Percentiles rank a stretch among this genome's conserved stretches.
These are phyloP conservation scores for Erysimum cheiranthoides DNA, from an alignment of 345 rosid species.

Conservation along the genomic window DNA sequence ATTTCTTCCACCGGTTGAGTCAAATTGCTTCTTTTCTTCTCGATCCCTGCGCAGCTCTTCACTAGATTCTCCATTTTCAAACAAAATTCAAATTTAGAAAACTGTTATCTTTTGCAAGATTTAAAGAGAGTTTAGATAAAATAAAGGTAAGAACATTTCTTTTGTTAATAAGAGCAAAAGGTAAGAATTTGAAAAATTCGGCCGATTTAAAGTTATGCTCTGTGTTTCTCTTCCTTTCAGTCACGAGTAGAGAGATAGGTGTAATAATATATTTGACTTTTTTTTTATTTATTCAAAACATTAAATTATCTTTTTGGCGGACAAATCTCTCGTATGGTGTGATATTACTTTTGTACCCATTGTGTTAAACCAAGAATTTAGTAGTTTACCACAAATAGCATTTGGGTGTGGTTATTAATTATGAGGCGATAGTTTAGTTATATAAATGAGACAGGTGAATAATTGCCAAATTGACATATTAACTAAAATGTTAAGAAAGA, in stretches of 20 bases:
- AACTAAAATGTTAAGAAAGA: background rate
- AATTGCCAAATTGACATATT: constrained; percentile 7
- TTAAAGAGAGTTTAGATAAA: background rate
- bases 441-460: constrained; percentile 3
- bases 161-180: constrained; percentile 14
- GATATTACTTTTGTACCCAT: constrained; percentile 33
- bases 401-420: background rate
- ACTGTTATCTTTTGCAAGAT: background rate
- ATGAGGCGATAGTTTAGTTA: background rate
- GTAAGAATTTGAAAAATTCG: constrained; percentile 5
- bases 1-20: constrained; percentile 54
- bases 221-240: constrained; percentile 36
- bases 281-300: constrained; percentile 23
- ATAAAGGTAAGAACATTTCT: constrained; percentile 33
- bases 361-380: constrained; percentile 10
- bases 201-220: constrained; percentile 22
- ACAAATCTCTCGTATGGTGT: constrained; percentile 7
- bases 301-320: constrained; percentile 42
- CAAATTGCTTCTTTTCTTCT: constrained; percentile 45
- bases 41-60: constrained; percentile 56
- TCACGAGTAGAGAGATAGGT: constrained; percentile 31
- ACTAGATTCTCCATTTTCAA: constrained; percentile 58
- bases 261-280: constrained; percentile 37
- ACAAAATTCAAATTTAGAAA: background rate
- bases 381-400: constrained; percentile 7